Percentiles rank a stretch among this genome's conserved stretches.
Conservation (phyloP, 2,329 filamentous ascomycete genomes). For the Bipolaris gigantea region DNA sequence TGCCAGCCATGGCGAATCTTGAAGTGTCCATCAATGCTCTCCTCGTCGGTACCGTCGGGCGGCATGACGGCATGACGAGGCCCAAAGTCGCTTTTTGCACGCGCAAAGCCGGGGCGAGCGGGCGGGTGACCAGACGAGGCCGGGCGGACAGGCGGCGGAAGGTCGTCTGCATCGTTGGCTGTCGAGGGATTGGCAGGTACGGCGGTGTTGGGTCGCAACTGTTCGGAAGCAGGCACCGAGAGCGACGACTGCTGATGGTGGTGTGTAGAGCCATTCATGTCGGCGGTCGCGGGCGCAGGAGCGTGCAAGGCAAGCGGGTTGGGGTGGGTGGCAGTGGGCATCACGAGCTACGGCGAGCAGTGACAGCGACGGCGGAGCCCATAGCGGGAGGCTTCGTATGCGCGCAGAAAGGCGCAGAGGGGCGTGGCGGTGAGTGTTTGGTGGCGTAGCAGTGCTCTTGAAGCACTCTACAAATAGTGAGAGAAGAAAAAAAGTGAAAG, state of each 20-base stretch:
- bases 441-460: neutral
- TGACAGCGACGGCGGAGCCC: constrained; percentile 32
- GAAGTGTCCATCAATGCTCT: constrained; percentile 56
- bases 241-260: constrained; percentile 14
- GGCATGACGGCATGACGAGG: constrained; percentile 43
- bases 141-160: constrained; percentile 51
- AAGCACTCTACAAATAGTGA: neutral
- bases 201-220: constrained; percentile 34
- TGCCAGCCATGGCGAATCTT: constrained; percentile 84
- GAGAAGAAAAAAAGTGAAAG: neutral
- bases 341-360: constrained; percentile 29
- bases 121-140: constrained; percentile 53
- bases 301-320: constrained; percentile 36
- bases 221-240: constrained; percentile 13
- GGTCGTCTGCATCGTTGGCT: constrained; percentile 26
- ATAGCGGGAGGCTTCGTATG: constrained; percentile 30
- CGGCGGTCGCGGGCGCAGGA: constrained; percentile 16
- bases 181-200: constrained; percentile 22
- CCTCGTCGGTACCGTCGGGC: constrained; percentile 42
- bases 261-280: constrained; percentile 23
- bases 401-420: constrained; percentile 5
- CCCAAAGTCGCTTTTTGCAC: constrained; percentile 65
- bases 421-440: neutral
- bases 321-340: constrained; percentile 35
- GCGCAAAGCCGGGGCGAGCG: constrained; percentile 47